Evolutionary conservation across 139 green algal genomes (phyloP), one percentile per base, ranked within the genome.

Genomic region (Ettlia oleoabundans): DNA sequence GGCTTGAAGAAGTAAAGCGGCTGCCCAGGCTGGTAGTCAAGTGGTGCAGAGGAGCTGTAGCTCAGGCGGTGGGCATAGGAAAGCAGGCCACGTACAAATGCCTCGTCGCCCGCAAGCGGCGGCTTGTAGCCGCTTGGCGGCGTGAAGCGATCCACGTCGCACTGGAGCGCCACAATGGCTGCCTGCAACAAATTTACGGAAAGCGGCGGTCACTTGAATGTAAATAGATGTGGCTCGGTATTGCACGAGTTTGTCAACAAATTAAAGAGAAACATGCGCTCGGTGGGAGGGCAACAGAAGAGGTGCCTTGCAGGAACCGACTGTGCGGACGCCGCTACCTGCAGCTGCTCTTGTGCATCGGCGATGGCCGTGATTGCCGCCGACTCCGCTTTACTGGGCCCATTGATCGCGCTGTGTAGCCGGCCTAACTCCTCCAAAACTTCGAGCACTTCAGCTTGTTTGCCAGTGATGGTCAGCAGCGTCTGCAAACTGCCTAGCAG

Each of bases 61-160:
- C 82, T 87, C 5, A 92, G 75, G 61, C 82, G 77, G 73, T 92
- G 89, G 13, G 89, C 79, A 51, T 90, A 89, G 24, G 81, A 61
- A 19, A 92, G 41, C 15, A 92, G 30, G 26, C 67, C 47, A 6
- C 62, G 62, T 4, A 74, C 80, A 5, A 38, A 47, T 9, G 38
- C 70, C 4, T 33, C 58, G 55, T 74, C 79, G 0, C 38, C 43
- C 1, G 41, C 32, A 21, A 28, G 24, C 3, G 70, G 35, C 4
- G 61, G 41, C 42, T 58, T 33, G 51, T 78, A 77, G 37, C 42
- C 66, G 6, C n/a, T 21, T 0, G 78, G 66, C 4, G 78, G 65
- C 8, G 78, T 77, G 66, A 26, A 76, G 24, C 41, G 18, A 37
- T 83, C 78, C 47, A 83, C 51, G 0, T 41, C 65, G 4, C 35